phyloP scores from a whole-genome alignment of 306 rosid genomes.

The Castanospermum australe region DNA sequence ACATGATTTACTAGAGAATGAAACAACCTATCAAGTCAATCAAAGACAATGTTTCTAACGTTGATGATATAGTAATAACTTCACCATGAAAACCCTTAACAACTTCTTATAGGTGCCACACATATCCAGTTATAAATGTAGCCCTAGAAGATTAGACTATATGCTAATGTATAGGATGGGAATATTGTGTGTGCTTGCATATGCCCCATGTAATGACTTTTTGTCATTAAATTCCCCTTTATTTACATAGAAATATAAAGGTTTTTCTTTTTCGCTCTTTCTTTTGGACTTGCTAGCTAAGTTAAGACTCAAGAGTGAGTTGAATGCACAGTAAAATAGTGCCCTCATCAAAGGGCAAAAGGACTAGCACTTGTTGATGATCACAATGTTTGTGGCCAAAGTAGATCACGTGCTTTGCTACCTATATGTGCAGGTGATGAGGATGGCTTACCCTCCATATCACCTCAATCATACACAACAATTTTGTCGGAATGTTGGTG shows the following conservation, averaged over 20 bases:
- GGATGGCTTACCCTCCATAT: slow-evolving; percentile 51
- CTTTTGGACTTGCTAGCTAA: not conserved
- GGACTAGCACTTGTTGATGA: not conserved
- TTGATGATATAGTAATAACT: no score
- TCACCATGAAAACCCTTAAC: no score
- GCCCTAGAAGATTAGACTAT: no score
- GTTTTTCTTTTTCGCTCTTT: not conserved
- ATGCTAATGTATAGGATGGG: no score
- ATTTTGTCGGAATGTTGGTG: slow-evolving; percentile 70
- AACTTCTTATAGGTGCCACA: no score
- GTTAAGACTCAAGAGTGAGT: not conserved
- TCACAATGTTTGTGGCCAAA: not conserved
- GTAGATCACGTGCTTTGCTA: slow-evolving; percentile 51
- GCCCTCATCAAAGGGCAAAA: not conserved
- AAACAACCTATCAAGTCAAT: no score
- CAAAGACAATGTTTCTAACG: no score
- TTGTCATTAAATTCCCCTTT: not conserved
- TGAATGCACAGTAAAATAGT: not conserved
- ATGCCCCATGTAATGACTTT: not conserved
- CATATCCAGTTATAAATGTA: no score
- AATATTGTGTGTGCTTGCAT: no score
- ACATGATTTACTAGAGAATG: no score
- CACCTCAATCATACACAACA: slow-evolving; percentile 24
- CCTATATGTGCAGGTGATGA: slow-evolving; percentile 35
- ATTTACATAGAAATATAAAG: not conserved